A percentile compares a stretch with the other conserved stretches of the same genome.
Conservation (phyloP, 768 basidiomycete species). For the Sutorius australiensis region DNA sequence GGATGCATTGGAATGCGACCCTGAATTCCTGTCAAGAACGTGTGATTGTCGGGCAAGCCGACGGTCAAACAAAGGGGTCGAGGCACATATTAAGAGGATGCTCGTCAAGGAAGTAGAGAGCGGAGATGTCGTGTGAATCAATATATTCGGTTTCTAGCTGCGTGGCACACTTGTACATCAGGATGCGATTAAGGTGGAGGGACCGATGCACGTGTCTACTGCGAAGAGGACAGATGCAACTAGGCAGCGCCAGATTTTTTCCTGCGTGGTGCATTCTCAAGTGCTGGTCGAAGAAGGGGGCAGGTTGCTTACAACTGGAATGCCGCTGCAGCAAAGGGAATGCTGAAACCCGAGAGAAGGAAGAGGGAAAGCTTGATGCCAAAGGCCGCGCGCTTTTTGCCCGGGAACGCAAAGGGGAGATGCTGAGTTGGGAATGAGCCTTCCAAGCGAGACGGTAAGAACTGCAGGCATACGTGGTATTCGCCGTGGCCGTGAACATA, state of each 20-base stretch:
- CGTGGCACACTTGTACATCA: constrained; percentile 7
- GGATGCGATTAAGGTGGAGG: background rate
- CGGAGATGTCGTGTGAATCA: constrained; percentile 13
- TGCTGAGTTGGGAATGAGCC: constrained; percentile 36
- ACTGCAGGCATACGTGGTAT: constrained; percentile 46
- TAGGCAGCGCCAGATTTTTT: constrained; percentile 34
- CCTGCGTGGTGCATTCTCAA: constrained; percentile 30
- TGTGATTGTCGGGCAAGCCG: constrained; percentile 59
- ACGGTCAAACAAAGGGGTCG: constrained; percentile 35
- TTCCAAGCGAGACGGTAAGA: background rate
- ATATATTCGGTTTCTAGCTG: background rate
- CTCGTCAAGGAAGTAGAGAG: constrained; percentile 23
- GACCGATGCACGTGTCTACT: constrained; percentile 3
- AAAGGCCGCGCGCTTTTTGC: constrained; percentile 47
- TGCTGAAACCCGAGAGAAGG: constrained; percentile 55
- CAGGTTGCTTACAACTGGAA: constrained; percentile 58
- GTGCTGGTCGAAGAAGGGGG: background rate
- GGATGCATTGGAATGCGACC: constrained; percentile 63
- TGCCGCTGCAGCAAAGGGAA: constrained; percentile 60
- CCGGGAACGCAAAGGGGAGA: constrained; percentile 53
- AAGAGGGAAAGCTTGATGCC: constrained; percentile 31
- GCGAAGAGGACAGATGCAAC: constrained; percentile 9
- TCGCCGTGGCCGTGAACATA: constrained; percentile 46
- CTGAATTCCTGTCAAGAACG: constrained; percentile 54
- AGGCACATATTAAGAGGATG: constrained; percentile 35